Percentiles rank a stretch among this genome's conserved stretches.
Conservation (phyloP, 2,329 filamentous ascomycete genomes). For the Sordariomycetes sp. region DNA sequence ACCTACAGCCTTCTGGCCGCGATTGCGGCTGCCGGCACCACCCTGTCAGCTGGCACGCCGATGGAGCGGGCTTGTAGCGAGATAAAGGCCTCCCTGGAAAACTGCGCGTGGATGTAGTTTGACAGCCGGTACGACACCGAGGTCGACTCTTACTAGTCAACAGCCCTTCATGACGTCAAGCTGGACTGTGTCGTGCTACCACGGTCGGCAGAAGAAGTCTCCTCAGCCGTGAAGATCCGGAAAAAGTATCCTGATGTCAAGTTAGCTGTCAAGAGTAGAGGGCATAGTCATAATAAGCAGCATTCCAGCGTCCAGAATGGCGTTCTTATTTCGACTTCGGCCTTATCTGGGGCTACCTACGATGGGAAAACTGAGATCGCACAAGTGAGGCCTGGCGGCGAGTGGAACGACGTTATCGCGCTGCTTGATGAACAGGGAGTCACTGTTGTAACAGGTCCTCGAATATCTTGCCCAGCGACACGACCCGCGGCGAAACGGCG, state of each 20-base stretch:
- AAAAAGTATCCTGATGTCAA: conserved; percentile 16
- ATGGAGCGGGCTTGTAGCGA: conserved; percentile 6
- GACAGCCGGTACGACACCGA: neutral
- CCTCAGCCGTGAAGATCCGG: conserved; percentile 18
- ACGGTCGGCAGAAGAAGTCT: conserved; percentile 18
- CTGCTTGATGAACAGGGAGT: conserved; percentile 21
- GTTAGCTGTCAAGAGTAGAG: conserved; percentile 25
- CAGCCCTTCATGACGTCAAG: conserved; percentile 14
- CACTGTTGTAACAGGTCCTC: conserved; percentile 19
- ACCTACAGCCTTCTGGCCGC: neutral
- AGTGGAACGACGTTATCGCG: conserved; percentile 25
- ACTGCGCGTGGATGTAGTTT: neutral
- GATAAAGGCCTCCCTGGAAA: neutral
- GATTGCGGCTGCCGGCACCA: neutral
- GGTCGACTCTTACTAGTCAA: conserved; percentile 19
- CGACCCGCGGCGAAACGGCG: too few relatives aligned
- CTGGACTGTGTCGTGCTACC: conserved; percentile 25
- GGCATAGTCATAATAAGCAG: conserved; percentile 24
- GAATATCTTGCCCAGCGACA: too few relatives aligned
- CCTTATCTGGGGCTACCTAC: conserved; percentile 21
- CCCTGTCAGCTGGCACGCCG: neutral
- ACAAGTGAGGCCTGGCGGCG: conserved; percentile 24
- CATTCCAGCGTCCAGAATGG: conserved; percentile 22
- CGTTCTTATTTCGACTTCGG: conserved; percentile 22
- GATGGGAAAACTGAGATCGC: conserved; percentile 19